Conservation (phyloP, 75 land plant genomes). For the Sequoiadendron giganteum region DNA sequence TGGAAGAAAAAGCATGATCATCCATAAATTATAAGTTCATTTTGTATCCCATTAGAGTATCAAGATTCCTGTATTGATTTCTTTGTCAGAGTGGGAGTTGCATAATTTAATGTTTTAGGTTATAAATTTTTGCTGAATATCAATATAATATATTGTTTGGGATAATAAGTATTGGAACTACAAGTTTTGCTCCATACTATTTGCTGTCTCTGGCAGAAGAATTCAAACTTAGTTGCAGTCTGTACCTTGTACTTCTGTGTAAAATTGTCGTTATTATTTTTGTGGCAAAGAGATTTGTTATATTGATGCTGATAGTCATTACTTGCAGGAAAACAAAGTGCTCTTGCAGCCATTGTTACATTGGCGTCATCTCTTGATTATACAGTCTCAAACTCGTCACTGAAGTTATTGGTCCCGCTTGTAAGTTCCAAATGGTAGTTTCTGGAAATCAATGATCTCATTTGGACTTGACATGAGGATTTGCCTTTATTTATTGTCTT, state of each 20-base stretch:
- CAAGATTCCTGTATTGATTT: not conserved
- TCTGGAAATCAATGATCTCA: not conserved
- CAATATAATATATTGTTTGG: not conserved
- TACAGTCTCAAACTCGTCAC: constrained; percentile 73
- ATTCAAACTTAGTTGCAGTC: not conserved
- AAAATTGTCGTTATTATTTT: not conserved
- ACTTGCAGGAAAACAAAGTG: constrained; percentile 48
- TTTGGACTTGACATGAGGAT: not conserved
- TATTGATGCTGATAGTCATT: constrained; percentile 1
- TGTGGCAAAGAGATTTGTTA: not conserved
- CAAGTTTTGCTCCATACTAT: not conserved
- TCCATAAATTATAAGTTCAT: not conserved
- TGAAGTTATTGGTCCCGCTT: constrained; percentile 85
- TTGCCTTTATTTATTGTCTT: not conserved
- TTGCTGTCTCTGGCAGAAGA: not conserved
- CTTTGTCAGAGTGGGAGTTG: not conserved
- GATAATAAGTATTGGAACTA: not conserved
- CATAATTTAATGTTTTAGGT: not conserved
- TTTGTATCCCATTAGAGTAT: not conserved
- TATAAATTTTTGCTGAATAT: not conserved
- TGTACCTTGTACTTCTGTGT: not conserved
- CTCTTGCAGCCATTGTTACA: constrained; percentile 76
- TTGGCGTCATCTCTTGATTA: constrained; percentile 95
- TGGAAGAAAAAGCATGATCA: not conserved
- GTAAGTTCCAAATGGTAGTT: constrained; percentile 44